Base-by-base conservation (phyloP, 495 filamentous ascomycete genomes). In the Lasiosphaeris hirsuta region DNA sequence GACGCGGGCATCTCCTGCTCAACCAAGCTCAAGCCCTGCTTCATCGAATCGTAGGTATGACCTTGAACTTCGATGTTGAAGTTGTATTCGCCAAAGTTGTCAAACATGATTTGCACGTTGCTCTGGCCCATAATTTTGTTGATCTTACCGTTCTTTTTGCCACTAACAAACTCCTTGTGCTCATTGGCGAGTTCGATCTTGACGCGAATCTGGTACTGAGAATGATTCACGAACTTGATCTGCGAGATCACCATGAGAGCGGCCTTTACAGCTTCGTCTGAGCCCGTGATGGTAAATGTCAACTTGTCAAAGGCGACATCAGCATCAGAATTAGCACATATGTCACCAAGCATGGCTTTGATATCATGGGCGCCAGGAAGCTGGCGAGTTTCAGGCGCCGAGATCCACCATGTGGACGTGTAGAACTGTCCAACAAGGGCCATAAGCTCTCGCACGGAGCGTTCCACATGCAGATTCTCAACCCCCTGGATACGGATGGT, bases 61-160 rank as follows among this genome's bases (percentile, higher is more conserved):
- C 87, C 91, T 60, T 91, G 88, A 51, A 99, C 93, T 64, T 97
- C 94, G 51, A 99, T 97, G 68, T 96, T 96, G 78, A 99, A 97
- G 74, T 97, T 97, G 78, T 97, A 99, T 76, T 97, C 95, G 73
- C 96, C 95, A 76, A 97, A 97, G 53, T 89, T 90, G 67, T 99
- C 95, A 63, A 99, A 99, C 60, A 97, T 92, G 62, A 99, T 97
- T 74, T 99, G 94, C 5, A 99, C 94, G 63, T 93, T 96, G 76
- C 90, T 94, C 71, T 96, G 92, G 11, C 92, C 92, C 95, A 99
- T 97, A 68, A 99, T 99, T 82, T 99, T 99, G 81, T 99, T 99
- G 72, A 99, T 97, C 78, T 99, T 99, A 75, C 94, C 94, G 64
- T 97, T 97, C 80, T 97, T 99, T 77, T 99, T 99, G 45, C 94